Conservation (phyloP, 2,329 filamentous ascomycete species). For the Cercospora zeae-maydis region DNA sequence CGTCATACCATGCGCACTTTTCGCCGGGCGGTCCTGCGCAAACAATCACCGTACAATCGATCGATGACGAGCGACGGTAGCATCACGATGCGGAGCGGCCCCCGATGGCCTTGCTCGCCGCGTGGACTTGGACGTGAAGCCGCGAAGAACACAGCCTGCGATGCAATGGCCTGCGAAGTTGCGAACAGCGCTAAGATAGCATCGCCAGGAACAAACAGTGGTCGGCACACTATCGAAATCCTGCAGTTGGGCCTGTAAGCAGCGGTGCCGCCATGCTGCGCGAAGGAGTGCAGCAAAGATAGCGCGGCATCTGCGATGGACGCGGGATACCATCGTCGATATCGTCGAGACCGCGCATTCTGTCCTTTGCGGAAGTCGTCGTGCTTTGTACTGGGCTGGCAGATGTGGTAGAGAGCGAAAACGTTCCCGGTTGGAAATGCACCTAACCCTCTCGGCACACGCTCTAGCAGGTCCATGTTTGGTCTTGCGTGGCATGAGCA, state of each 20-base stretch:
- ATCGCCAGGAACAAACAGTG: not conserved
- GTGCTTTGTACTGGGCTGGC: not conserved
- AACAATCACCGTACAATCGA: not conserved
- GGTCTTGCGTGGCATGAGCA: not conserved
- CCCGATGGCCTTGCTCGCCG: not conserved
- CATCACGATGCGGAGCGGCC: not conserved
- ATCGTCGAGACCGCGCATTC: not conserved
- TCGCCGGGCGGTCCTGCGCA: not conserved
- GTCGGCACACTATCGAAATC: not conserved
- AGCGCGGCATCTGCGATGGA: not conserved
- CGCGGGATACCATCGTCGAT: slow-evolving; percentile 3
- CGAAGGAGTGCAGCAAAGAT: not conserved
- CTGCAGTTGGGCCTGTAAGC: not conserved
- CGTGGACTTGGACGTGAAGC: not conserved
- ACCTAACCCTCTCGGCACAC: not conserved
- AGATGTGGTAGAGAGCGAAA: not conserved
- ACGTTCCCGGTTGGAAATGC: not conserved
- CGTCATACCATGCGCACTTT: not conserved
- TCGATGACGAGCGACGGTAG: not conserved
- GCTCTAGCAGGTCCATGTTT: not conserved
- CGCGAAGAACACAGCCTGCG: not conserved
- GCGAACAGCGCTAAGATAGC: not conserved
- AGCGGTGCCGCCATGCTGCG: not conserved
- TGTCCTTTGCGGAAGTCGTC: slow-evolving; percentile 1
- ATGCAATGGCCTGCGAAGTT: not conserved